Evolutionary conservation across 2,329 filamentous ascomycete genomes (phyloP), one percentile per base, ranked within the genome.

Genomic region (Fusarium fujikuroi): DNA sequence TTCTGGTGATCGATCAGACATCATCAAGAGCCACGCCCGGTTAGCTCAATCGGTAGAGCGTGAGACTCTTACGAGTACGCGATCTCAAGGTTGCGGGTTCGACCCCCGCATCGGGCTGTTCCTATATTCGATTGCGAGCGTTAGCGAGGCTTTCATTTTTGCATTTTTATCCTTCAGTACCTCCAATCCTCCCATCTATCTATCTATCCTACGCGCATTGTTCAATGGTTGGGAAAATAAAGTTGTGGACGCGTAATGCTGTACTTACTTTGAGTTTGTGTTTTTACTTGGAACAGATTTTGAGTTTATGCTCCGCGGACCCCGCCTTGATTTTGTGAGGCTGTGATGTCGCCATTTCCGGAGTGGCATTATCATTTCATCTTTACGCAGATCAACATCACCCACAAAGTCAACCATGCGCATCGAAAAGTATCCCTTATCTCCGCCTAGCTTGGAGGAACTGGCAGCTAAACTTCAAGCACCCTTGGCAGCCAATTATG

Each of bases 21-120:
- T 37, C 34, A 69, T 58, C 21, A 40, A 70, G 59, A 69, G 66
- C 66, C 81, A 81, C 81, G 79, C 80, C 79, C 81, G 77, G 76
- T 77, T 78, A 78, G 77, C 75, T 79, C 77, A 78, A 79, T 79
- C 78, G 78, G 77, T 90, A 91, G 89, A 91, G 89, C 89, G 89
- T 90, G 86, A 90, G 89, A 90, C 89, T 91, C 89, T 87, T 87
- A 87, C 28, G 75, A 78, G 78, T 77, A 73, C 78, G 62, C 77
- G 57, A 87, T 86, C 86, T 87, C 84, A 86, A 87, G 85, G 85
- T 84, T 87, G 85, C 84, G 85, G 85, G 87, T 88, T 87, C 85
- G 85, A 86, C 81, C 82, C 81, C 82, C 82, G 80, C 81, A 81
- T 83, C 78, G 80, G 80, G 81, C 80, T 82, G 43, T 82, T 82